These are phyloP conservation scores for Pseudoscleropodium purum DNA, from an alignment of 225 moss, liverwort and hornwort species.

Conservation along the genomic window DNA sequence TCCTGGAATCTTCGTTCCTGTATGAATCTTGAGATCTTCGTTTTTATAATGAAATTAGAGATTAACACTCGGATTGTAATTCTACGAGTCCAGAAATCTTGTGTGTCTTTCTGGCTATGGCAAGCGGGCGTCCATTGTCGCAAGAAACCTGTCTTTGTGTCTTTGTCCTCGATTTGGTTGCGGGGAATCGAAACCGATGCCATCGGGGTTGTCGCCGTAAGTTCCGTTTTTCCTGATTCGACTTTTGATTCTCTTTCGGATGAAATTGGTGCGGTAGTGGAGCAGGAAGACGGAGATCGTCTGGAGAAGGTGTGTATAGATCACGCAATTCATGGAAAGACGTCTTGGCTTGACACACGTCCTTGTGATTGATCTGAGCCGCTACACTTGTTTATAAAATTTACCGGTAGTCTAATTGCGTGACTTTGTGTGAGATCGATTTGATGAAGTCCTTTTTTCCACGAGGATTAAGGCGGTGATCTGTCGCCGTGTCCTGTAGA, in stretches of 20 bases:
- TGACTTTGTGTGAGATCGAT: not conserved
- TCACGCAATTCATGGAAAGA: not conserved
- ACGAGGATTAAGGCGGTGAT: not conserved
- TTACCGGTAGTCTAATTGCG: not conserved
- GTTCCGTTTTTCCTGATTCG: not conserved
- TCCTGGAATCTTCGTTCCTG: accelerated
- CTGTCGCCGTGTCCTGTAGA: not conserved
- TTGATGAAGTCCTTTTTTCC: not conserved
- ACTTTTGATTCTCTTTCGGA: not conserved
- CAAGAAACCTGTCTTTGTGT: not conserved
- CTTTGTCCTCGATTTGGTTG: not conserved
- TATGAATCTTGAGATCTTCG: not conserved
- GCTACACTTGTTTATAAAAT: not conserved
- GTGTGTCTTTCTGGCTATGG: not conserved
- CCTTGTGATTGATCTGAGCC: not conserved
- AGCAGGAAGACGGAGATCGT: not conserved
- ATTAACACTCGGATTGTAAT: not conserved
- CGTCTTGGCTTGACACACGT: not conserved
- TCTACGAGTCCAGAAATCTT: not conserved
- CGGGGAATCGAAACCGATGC: not conserved
- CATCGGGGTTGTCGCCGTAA: not conserved
- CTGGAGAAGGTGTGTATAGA: not conserved
- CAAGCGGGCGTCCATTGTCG: not conserved
- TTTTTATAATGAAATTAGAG: not conserved
- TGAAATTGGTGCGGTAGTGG: not conserved